Conservation (phyloP, 1,284 basidiomycete genomes). For the Farysia itapuensis region DNA sequence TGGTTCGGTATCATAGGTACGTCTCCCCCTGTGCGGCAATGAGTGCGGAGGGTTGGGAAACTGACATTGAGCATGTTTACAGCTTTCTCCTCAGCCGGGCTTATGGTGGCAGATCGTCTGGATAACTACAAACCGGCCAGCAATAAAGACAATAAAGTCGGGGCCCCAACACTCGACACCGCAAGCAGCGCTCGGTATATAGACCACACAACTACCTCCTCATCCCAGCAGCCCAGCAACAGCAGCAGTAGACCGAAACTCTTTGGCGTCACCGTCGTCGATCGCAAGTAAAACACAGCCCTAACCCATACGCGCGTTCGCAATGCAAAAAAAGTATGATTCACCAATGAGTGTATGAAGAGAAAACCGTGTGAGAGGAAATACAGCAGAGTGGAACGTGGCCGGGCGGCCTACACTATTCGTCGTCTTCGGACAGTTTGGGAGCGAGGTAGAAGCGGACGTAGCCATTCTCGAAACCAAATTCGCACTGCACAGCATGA, state of each 20-base stretch:
- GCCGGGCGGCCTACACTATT: slow-evolving; percentile 3
- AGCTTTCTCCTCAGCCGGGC: no score
- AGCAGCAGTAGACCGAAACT: no score
- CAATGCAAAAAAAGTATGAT: background rate
- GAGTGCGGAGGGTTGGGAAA: no score
- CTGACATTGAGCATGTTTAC: no score
- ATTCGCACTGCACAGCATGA: slow-evolving; percentile 69
- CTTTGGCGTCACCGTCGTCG: slow-evolving; percentile 24
- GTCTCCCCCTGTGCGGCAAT: no score
- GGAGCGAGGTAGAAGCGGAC: slow-evolving; percentile 59
- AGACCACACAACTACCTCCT: background rate
- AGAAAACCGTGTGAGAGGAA: background rate
- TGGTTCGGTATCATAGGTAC: slow-evolving; percentile 22
- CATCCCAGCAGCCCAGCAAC: no score
- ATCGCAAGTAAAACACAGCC: slow-evolving; percentile 1
- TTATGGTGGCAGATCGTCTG: slow-evolving; percentile 22
- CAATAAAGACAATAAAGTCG: background rate
- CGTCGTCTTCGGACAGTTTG: slow-evolving; percentile 55
- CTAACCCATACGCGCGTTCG: background rate
- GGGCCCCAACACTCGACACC: background rate
- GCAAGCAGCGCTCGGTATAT: background rate
- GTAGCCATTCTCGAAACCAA: slow-evolving; percentile 76
- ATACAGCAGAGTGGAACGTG: background rate
- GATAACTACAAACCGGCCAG: slow-evolving; percentile 12
- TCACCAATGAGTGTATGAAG: background rate